Percentiles rank a stretch among this genome's conserved stretches.
phyloP scores from a whole-genome alignment of 208 protist species.

The Wallacemonas sp. region DNA sequence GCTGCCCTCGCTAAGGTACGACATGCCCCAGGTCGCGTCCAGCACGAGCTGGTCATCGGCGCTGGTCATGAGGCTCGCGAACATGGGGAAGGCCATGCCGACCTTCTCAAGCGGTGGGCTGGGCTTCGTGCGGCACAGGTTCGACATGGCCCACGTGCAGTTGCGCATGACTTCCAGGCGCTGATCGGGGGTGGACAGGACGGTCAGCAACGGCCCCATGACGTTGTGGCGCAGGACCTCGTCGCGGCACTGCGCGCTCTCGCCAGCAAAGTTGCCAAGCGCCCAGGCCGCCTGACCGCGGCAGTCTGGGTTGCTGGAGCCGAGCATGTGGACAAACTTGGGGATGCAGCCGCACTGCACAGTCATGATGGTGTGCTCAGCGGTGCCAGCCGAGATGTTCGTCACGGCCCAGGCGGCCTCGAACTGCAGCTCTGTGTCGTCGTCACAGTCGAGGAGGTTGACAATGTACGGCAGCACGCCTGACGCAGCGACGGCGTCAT shows the following conservation, averaged over 20 bases:
- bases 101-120: slow-evolving; percentile 76
- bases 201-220: slow-evolving; percentile 76
- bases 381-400: slow-evolving; percentile 98
- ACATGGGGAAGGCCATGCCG: slow-evolving; percentile 80
- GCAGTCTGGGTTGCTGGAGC: slow-evolving; percentile 90
- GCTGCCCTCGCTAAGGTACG: slow-evolving; percentile 96
- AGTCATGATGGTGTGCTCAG: slow-evolving; percentile 93
- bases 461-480: slow-evolving; percentile 96
- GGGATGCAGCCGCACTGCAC: slow-evolving; percentile 94
- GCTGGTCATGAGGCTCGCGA: slow-evolving; percentile 85
- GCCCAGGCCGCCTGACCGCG: slow-evolving; percentile 98
- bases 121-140: slow-evolving; percentile 98
- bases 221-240: slow-evolving; percentile 81
- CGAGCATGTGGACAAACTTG: slow-evolving; percentile 95
- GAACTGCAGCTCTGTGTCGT: slow-evolving; percentile 94
- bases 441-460: slow-evolving; percentile 80
- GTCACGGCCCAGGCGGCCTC: slow-evolving; percentile 99
- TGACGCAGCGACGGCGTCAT: slow-evolving; percentile 92
- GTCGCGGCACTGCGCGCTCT: slow-evolving; percentile 93
- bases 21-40: slow-evolving; percentile 97
- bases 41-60: slow-evolving; percentile 95
- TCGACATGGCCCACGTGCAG: slow-evolving; percentile 97
- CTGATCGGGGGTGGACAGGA: slow-evolving; percentile 52
- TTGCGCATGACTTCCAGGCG: slow-evolving; percentile 89
- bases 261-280: slow-evolving; percentile 99